Base-by-base conservation (phyloP, 2,329 filamentous ascomycete species). In the Tetracladium maxilliforme region DNA sequence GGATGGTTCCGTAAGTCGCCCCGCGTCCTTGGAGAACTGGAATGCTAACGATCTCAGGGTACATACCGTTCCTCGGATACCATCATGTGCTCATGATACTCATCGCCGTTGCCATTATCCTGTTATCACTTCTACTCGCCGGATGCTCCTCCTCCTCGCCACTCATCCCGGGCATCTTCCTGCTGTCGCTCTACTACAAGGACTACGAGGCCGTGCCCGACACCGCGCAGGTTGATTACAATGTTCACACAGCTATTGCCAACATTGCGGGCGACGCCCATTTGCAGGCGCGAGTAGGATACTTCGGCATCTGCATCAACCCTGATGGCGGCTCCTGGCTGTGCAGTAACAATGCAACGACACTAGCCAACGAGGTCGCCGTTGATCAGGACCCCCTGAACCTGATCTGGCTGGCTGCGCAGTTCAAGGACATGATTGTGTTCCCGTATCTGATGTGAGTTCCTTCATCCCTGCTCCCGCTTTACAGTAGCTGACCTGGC, bases 381-480 rank as follows among this genome's bases (percentile, higher is more conserved):
- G 71, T 92, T 21, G 84, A 94, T 44, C 81, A 94, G 52, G 90
- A 98, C 55, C 90, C 90, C 19, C 62, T 98, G 44, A 98, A 98
- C 51, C 59, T 98, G 43, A 86, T 98, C 42, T 98, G 87, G 90
- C 70, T 98, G 28, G 87, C 90, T 14, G 76, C 78, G 40, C 92
- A 92, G 37, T 98, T 98, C 59, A 95, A 95, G 53, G 84, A 95
- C 51, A 87, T 86, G 55, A 90, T 98, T 48, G 87, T 98, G 22
- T 98, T 98, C 48, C 90, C 90, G 7, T 98, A 95, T 46, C 59
- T 98, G 12, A 76, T 98, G 79, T 90, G 52, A 61, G 80, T 60
- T 38, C 7, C 13, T 22, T n/a, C 14, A 14, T 23, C 11, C 10
- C 8, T 16, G n/a, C 7, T 14, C 16, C 21, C 22, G 16, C 14